These are phyloP conservation scores for Nicotiana knightiana DNA, from an alignment of 257 asterid species.

Conservation along the genomic window DNA sequence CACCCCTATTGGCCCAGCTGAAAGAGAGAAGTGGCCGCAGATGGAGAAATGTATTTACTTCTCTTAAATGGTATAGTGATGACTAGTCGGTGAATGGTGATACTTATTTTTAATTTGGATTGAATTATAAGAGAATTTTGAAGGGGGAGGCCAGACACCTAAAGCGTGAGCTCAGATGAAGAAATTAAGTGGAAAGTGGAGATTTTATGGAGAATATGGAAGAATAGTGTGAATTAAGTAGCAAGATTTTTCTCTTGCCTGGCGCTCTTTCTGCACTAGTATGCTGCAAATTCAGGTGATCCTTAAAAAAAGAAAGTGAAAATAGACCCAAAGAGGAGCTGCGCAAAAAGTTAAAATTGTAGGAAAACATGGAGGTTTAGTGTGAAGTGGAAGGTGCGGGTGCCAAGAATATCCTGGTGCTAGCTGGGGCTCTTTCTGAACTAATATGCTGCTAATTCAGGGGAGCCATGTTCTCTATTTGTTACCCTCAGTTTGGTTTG, in stretches of 20 bases:
- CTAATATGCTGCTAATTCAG: background rate
- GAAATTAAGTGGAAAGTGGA: background rate
- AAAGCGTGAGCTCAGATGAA: background rate
- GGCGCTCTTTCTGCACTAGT: background rate
- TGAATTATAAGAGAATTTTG: background rate
- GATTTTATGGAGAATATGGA: background rate
- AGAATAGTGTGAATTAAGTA: background rate
- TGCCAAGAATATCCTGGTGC: background rate
- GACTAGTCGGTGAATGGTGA: background rate
- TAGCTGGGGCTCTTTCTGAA: too few relatives aligned
- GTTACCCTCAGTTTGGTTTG: too few relatives aligned
- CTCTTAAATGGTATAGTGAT: background rate
- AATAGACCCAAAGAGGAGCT: too few relatives aligned
- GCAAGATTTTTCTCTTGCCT: background rate
- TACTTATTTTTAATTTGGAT: background rate
- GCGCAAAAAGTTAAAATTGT: background rate
- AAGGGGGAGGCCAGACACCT: background rate
- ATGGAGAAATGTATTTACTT: conserved; percentile 2
- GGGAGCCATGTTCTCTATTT: background rate
- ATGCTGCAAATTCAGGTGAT: background rate
- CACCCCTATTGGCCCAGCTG: background rate
- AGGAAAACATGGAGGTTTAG: background rate
- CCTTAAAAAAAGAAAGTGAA: too few relatives aligned
- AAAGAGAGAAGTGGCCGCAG: background rate
- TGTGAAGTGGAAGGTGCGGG: background rate